These are phyloP conservation scores for Aurinia saxatilis DNA, from an alignment of 345 rosid species.

Conservation along the genomic window DNA sequence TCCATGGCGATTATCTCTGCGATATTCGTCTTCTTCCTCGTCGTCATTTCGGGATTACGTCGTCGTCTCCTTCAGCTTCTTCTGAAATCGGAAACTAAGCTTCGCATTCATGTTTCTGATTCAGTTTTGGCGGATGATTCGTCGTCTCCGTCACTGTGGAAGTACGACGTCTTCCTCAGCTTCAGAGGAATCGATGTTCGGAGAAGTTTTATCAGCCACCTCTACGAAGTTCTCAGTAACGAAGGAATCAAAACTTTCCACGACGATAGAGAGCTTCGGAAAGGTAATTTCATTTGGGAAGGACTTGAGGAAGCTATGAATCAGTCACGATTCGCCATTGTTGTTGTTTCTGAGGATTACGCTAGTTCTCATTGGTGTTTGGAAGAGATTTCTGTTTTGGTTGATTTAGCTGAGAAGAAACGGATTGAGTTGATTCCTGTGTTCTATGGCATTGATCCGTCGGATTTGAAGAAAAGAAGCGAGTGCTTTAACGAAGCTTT, in stretches of 20 bases:
- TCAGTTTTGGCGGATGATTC: not conserved
- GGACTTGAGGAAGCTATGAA: conserved; percentile 7
- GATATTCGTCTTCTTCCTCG: not conserved
- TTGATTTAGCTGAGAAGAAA: not conserved
- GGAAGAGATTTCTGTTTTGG: not conserved
- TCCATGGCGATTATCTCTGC: not conserved
- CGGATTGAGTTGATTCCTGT: conserved; percentile 7
- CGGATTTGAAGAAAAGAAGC: conserved; percentile 3
- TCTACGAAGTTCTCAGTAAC: not conserved
- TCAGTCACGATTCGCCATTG: conserved; percentile 2
- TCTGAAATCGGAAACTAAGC: not conserved
- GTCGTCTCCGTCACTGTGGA: not conserved
- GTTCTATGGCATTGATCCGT: conserved; percentile 9
- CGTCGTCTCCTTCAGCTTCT: not conserved
- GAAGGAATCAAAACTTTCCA: conserved; percentile 10
- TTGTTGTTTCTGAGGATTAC: conserved; percentile 2
- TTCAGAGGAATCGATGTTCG: conserved; percentile 23
- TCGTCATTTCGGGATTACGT: not conserved
- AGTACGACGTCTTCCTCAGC: conserved; percentile 19
- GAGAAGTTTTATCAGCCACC: not conserved
- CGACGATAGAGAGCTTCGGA: conserved; percentile 1
- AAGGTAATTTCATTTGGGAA: not conserved
- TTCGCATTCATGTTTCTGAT: not conserved
- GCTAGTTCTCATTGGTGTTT: conserved; percentile 19
- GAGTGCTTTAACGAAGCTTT: not conserved